Percentiles rank a stretch among this genome's conserved stretches.
Conservation (phyloP, 2,329 filamentous ascomycete genomes). For the Calonectria crousiana region DNA sequence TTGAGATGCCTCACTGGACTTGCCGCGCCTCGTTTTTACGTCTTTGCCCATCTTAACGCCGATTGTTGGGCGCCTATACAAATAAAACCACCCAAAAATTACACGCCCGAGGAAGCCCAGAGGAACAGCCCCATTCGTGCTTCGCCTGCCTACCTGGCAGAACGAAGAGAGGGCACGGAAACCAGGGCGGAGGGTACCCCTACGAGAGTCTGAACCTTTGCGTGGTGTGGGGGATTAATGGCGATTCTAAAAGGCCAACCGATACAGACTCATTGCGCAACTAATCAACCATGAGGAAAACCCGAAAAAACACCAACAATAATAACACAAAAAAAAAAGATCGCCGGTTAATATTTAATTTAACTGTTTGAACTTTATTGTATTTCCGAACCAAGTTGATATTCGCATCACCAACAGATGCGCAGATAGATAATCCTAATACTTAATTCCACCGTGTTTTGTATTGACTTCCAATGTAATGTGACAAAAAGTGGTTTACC, state of each 20-base stretch:
- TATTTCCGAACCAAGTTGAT: neutral
- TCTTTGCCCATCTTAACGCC: slow-evolving; percentile 43
- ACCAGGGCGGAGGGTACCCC: slow-evolving; percentile 36
- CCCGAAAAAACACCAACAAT: neutral
- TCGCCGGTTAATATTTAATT: neutral
- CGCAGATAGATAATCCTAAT: slow-evolving; percentile 17
- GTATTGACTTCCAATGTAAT: neutral
- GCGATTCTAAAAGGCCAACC: slow-evolving; percentile 26
- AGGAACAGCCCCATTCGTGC: neutral
- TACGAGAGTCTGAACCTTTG: slow-evolving; percentile 45
- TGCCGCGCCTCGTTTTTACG: slow-evolving; percentile 22
- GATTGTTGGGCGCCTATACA: slow-evolving; percentile 39
- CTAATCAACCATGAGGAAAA: slow-evolving; percentile 12
- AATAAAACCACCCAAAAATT: slow-evolving; percentile 3
- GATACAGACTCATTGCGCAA: slow-evolving; percentile 36
- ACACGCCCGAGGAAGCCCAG: slow-evolving; percentile 30
- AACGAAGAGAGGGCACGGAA: neutral
- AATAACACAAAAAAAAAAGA: neutral
- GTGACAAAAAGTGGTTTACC: neutral
- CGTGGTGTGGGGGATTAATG: slow-evolving; percentile 44
- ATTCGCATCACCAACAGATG: neutral
- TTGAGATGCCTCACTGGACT: slow-evolving; percentile 18
- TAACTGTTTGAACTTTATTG: neutral
- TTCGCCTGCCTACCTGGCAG: neutral
- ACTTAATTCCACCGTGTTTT: neutral